These are phyloP conservation scores for Aureobasidium pullulans DNA, from an alignment of 2,329 filamentous ascomycete genomes.

Conservation along the genomic window DNA sequence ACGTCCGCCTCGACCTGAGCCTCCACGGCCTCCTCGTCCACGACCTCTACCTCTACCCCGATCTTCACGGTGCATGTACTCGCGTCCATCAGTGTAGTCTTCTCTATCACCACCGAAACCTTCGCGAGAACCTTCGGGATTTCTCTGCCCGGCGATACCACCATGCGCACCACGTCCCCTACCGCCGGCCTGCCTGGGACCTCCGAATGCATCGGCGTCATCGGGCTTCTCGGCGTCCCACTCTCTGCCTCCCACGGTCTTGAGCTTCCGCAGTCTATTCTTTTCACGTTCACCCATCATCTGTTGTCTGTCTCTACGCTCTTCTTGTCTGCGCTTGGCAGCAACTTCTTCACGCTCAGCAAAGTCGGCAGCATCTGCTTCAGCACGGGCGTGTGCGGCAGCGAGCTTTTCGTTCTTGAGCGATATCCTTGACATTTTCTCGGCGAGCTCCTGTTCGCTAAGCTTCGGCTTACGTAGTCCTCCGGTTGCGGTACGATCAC, in stretches of 20 bases:
- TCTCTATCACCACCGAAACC: slow-evolving; percentile 24
- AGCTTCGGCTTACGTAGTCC: slow-evolving; percentile 47
- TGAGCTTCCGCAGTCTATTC: slow-evolving; percentile 52
- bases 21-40: slow-evolving; percentile 25
- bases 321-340: slow-evolving; percentile 38
- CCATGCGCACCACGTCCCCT: slow-evolving; percentile 46
- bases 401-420: slow-evolving; percentile 53
- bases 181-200: slow-evolving; percentile 34
- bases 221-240: slow-evolving; percentile 57
- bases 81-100: slow-evolving; percentile 27
- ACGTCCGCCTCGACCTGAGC: slow-evolving; percentile 21
- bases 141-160: slow-evolving; percentile 33
- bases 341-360: slow-evolving; percentile 53
- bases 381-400: slow-evolving; percentile 56
- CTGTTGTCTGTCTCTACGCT: slow-evolving; percentile 46
- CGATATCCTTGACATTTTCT: slow-evolving; percentile 54
- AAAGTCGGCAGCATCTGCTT: slow-evolving; percentile 60
- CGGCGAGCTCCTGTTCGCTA: slow-evolving; percentile 56
- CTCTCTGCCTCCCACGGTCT: slow-evolving; percentile 51
- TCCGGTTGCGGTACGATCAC: slow-evolving; percentile 29
- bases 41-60: slow-evolving; percentile 19
- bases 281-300: slow-evolving; percentile 58
- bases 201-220: slow-evolving; percentile 18
- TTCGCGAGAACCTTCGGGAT: slow-evolving; percentile 8
- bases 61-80: slow-evolving; percentile 27